phyloP scores from a whole-genome alignment of 257 asterid genomes.

The Sherardia arvensis region DNA sequence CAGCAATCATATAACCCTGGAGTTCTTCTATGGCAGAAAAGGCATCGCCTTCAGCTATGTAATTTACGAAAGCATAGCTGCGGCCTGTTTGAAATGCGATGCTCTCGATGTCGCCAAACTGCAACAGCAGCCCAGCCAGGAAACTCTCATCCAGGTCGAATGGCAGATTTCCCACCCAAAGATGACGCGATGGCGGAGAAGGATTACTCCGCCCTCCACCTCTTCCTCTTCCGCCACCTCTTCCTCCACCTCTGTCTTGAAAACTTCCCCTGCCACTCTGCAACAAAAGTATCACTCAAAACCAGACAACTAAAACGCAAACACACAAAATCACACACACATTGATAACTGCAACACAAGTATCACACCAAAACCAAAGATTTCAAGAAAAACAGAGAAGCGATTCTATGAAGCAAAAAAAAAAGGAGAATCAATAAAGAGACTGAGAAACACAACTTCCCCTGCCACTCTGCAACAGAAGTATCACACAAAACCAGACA shows the following conservation, averaged over 20 bases:
- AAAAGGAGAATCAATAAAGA: too few species aligned
- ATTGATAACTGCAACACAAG: too few species aligned
- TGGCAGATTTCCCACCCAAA: slow-evolving; percentile 86
- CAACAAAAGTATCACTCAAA: slow-evolving; percentile 10
- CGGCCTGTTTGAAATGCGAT: slow-evolving; percentile 87
- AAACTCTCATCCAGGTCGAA: slow-evolving; percentile 50
- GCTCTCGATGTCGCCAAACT: slow-evolving; percentile 74
- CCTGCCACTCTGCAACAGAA: slow-evolving; percentile 46
- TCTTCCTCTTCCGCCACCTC: slow-evolving; percentile 17
- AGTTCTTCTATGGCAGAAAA: slow-evolving; percentile 80
- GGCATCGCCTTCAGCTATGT: slow-evolving; percentile 58
- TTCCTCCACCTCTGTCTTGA: slow-evolving; percentile 36
- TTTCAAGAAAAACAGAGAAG: too few species aligned
- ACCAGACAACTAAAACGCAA: background rate
- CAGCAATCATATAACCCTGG: slow-evolving; percentile 72
- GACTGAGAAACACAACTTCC: too few species aligned
- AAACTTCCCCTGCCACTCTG: slow-evolving; percentile 72
- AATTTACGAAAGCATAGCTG: slow-evolving; percentile 85
- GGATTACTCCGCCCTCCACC: slow-evolving; percentile 52
- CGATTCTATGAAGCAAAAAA: too few species aligned
- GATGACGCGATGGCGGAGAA: slow-evolving; percentile 92
- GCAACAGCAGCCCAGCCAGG: slow-evolving; percentile 50
- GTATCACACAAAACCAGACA: background rate
- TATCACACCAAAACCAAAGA: background rate
- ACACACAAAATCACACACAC: background rate